Evolutionary conservation across 192 early-diverging fungal species (phyloP), one percentile per base, ranked within the genome.

Genomic region (Pilobolus umbonatus): DNA sequence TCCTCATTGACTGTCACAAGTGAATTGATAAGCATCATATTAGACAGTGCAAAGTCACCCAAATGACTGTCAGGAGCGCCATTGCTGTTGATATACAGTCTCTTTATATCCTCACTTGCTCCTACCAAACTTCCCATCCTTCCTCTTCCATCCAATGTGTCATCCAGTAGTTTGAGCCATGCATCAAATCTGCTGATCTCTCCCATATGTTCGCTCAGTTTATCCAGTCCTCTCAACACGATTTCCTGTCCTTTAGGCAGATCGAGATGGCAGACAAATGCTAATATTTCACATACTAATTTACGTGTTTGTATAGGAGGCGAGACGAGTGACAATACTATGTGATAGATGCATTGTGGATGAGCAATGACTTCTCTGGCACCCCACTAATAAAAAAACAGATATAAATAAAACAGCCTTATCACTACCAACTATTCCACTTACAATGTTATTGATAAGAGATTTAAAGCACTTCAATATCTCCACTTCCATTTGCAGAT

Each of bases 381-480:
- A 24, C 89, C 89, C 84, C 86, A 91, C 73, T 84, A 69, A 45
- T 70, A 30, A 47, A 25, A 50, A 50, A 48, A 4, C 5, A 55
- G 30, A 31, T 19, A 35, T 21, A 32, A 32, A 4, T 6, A 34
- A n/a, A n/a, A n/a, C n/a, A n/a, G n/a, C n/a, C n/a, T n/a, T n/a
- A n/a, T n/a, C n/a, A n/a, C n/a, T n/a, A n/a, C n/a, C n/a, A n/a
- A n/a, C n/a, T n/a, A n/a, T n/a, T n/a, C n/a, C n/a, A 47, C 55
- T 40, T 58, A 69, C 72, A 50, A 75, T 59, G 44, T 80, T 86
- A 53, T 91, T 91, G 49, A 91, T 77, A 5, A 91, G 59, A 6
- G 84, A 80, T 57, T 91, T 89, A 55, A 91, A 81, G 62, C 87
- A 89, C 54, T 86, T 87, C 26, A 88, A 81, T 50, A 91, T 88